Base-by-base conservation (phyloP, 2,329 filamentous ascomycete species). In the Colletotrichum caudatum region DNA sequence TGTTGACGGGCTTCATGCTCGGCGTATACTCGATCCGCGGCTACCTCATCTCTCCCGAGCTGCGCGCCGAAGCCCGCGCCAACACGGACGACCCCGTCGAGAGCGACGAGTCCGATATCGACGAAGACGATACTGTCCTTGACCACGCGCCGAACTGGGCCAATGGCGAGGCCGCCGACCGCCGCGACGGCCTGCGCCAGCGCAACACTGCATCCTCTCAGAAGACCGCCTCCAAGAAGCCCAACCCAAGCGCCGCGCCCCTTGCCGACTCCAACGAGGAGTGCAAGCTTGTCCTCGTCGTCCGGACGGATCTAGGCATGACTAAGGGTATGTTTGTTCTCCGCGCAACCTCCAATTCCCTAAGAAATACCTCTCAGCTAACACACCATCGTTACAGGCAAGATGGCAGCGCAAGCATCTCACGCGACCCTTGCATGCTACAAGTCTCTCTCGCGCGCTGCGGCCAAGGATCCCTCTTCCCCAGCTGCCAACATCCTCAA, bases 361-460 rank as follows among this genome's bases (percentile, higher is more conserved):
- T 67, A 46, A 66, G 46, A 35, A 44, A 50, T 54, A 16, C 9
- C 18, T 12, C 50, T 37, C n/a, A 54, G 44, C 63, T 73, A 26
- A 73, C 61, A 44, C 44, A 14, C n/a, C 1, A 23, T 64, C 37
- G 20, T 33, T 59, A 57, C 74, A 97, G 95, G 95, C 78, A 99
- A 99, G 87, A 98, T 98, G 78, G 96, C 94, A 69, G 96, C 96
- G 9, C 96, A 98, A 83, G 95, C 93, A 83, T 93, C 92, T 61
- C 96, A 98, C 82, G 96, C 96, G n/a, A 97, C 95, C 3, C 91
- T 99, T 68, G 95, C 95, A 66, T 98, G 95, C 88, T 99, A 97
- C 90, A 98, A 98, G 84, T 85, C 91, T 71, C 90, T 97, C 74
- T 83, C 90, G 68, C 82, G 85, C 56, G 82, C 84, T 66, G 84